Conservation (phyloP, 441 rosid species). For the Metrosideros polymorpha region DNA sequence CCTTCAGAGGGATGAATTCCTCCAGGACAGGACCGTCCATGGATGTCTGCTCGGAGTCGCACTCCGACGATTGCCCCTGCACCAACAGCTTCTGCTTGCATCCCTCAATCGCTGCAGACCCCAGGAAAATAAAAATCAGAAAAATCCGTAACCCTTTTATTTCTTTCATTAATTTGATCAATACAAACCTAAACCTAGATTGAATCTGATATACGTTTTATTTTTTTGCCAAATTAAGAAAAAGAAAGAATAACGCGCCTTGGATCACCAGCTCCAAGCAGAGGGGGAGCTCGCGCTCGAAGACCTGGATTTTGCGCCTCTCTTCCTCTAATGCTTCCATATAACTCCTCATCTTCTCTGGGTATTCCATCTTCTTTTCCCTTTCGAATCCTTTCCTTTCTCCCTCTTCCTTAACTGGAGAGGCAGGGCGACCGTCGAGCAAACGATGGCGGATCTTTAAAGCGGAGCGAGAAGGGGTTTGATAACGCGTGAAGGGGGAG, state of each 20-base stretch:
- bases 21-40: neutral
- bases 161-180: neutral
- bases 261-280: slow-evolving; percentile 83
- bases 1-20: slow-evolving; percentile 6
- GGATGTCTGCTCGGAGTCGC: neutral
- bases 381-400: neutral
- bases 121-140: neutral
- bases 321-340: slow-evolving; percentile 74
- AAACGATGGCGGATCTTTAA: neutral
- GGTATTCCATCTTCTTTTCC: slow-evolving; percentile 23
- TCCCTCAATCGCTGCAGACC: neutral
- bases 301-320: slow-evolving; percentile 71
- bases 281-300: slow-evolving; percentile 86
- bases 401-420: neutral
- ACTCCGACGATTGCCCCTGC: neutral
- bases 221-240: neutral
- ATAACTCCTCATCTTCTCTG: slow-evolving; percentile 49
- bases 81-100: slow-evolving; percentile 1
- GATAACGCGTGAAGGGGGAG: neutral
- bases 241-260: slow-evolving; percentile 24
- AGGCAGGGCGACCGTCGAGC: neutral
- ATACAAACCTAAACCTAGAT: neutral
- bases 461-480: neutral
- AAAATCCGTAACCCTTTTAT: neutral
- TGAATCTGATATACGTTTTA: neutral